These are phyloP conservation scores for Candida labiduridarum DNA, from an alignment of 1,139 yeast species.

Conservation along the genomic window DNA sequence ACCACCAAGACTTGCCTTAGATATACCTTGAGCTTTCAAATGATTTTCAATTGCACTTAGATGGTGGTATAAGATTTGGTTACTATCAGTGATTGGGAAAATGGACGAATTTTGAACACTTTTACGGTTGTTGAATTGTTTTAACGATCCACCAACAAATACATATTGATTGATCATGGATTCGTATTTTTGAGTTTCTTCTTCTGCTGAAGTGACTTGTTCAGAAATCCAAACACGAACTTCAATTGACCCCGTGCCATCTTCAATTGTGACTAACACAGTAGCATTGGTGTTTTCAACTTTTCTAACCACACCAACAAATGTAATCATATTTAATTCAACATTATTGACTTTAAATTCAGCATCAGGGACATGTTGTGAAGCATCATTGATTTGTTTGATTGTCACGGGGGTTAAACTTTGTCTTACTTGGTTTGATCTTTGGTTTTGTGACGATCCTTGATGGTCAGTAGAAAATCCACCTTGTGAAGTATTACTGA, in stretches of 20 bases:
- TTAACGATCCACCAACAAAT: conserved; percentile 70
- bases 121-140: conserved; percentile 68
- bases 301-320: conserved; percentile 68
- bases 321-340: conserved; percentile 59
- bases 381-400: conserved; percentile 71
- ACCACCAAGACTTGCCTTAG: conserved; percentile 8
- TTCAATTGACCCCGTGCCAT: conserved; percentile 80
- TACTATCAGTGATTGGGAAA: conserved; percentile 64
- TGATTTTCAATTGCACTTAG: conserved; percentile 71
- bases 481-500: conserved; percentile 29
- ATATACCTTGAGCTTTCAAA: conserved; percentile 50
- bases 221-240: conserved; percentile 73
- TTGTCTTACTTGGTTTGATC: conserved; percentile 33
- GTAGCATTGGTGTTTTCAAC: conserved; percentile 58
- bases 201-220: conserved; percentile 37
- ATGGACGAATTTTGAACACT: conserved; percentile 67
- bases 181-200: conserved; percentile 37
- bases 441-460: conserved; percentile 25
- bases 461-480: conserved; percentile 36
- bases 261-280: conserved; percentile 66
- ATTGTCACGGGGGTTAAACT: conserved; percentile 81
- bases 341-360: conserved; percentile 70
- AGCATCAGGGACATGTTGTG: conserved; percentile 70
- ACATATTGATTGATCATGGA: conserved; percentile 53
- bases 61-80: conserved; percentile 76